Conservation (phyloP, 176 grass and related monocot genomes). For the Avena atlantica region DNA sequence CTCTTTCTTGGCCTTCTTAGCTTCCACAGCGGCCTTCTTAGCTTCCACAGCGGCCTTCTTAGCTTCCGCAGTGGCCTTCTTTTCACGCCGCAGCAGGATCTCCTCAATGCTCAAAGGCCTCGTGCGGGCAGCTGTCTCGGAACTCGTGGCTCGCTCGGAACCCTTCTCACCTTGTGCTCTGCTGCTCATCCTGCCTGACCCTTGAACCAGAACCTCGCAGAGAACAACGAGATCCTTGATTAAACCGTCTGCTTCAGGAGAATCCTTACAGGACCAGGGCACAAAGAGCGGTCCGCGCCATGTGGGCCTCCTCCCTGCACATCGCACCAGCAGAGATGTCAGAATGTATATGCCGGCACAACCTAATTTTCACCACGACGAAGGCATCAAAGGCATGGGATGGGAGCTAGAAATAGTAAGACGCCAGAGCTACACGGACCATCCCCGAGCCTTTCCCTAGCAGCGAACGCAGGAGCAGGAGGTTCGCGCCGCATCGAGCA, state of each 20-base stretch:
- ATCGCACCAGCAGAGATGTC: slow-evolving; percentile 17
- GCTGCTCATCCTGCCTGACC: slow-evolving; percentile 69
- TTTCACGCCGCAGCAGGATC: slow-evolving; percentile 75
- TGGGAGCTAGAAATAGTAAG: neutral
- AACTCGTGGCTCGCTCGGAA: slow-evolving; percentile 36
- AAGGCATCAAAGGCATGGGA: neutral
- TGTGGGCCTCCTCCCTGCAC: slow-evolving; percentile 29
- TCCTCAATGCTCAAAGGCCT: slow-evolving; percentile 88
- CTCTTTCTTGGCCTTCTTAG: slow-evolving; percentile 45
- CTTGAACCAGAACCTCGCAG: neutral
- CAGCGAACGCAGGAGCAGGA: neutral
- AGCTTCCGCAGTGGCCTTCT: slow-evolving; percentile 53
- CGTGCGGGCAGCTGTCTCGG: slow-evolving; percentile 82
- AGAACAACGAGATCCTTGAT: slow-evolving; percentile 2
- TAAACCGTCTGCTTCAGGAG: neutral
- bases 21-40: slow-evolving; percentile 49
- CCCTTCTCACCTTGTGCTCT: slow-evolving; percentile 47
- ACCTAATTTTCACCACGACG: neutral
- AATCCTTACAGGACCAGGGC: neutral
- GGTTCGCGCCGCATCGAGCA: slow-evolving; percentile 17
- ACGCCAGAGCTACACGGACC: neutral
- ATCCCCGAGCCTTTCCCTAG: neutral
- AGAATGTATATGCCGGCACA: neutral
- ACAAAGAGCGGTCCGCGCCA: neutral
- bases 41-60: slow-evolving; percentile 41